Base-by-base conservation (phyloP, 2,329 filamentous ascomycete species). In the Xylaria sp. region DNA sequence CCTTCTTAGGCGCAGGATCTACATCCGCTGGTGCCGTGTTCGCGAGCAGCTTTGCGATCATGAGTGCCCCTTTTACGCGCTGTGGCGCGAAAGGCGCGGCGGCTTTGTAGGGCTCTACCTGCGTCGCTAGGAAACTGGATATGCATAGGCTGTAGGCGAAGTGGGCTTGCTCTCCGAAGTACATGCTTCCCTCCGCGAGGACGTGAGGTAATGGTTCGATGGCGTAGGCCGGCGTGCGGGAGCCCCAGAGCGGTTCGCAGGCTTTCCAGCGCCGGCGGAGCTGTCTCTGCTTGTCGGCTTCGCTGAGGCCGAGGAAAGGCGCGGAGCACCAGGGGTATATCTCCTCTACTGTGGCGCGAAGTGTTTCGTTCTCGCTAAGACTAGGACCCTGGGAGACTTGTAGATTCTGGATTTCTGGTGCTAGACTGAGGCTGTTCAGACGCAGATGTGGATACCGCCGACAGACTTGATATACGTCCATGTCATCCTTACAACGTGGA, bases 401-500 rank as follows among this genome's bases (percentile, higher is more conserved):
- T 54, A 81, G 72, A 20, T 72, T 74, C 3, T 75, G 68, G 1
- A 83, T 58, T 67, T 86, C 81, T 2, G 83, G 80, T 18, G 82
- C 79, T 20, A 88, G 74, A 66, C 84, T 86, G 72, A 82, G 78
- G 0, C 73, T 74, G 74, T 88, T 87, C 65, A 86, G 79, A 7
- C 79, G 71, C 10, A 85, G 73, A 65, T 79, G 74, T 2, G 83
- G 81, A 13, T 82, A 84, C 2, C 48, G 60, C 63, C 81, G 78
- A 75, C 83, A 85, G 39, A 85, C 84, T 66, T 88, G 81, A 72
- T 89, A 89, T 54, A 87, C 81, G 66, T 86, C 84, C 25, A 89
- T 78, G 72, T 89, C 82, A 15, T 83, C 77, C 12, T 74, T 75
- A 74, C 88, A 90, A 39, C 86, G 83, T 13, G 70, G 75, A 67